phyloP scores from a whole-genome alignment of 2,329 filamentous ascomycete genomes.

The Cercospora sp. region DNA sequence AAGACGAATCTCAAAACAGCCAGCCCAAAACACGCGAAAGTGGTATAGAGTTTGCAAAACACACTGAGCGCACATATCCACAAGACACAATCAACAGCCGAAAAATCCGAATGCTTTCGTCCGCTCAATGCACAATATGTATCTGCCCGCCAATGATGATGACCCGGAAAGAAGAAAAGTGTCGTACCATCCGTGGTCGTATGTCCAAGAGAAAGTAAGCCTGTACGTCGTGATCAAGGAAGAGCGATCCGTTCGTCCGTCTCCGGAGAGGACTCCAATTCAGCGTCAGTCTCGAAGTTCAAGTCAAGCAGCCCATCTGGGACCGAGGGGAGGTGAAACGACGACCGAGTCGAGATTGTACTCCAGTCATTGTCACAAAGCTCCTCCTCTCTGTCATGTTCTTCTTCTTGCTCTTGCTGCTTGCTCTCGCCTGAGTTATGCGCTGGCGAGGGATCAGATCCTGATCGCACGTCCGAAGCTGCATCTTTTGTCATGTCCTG shows the following conservation, averaged over 20 bases:
- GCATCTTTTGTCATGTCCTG: neutral
- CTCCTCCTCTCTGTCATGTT: neutral
- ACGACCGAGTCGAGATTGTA: neutral
- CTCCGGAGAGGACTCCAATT: neutral
- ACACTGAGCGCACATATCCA: constrained; percentile 6
- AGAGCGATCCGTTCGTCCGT: neutral
- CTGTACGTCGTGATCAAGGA: neutral
- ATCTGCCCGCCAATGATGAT: constrained; percentile 2
- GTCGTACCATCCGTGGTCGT: neutral
- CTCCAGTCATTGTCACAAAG: neutral
- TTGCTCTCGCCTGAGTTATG: neutral
- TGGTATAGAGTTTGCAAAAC: constrained; percentile 16
- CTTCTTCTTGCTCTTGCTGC: neutral
- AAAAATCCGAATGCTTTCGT: constrained; percentile 4
- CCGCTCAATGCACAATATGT: constrained; percentile 14
- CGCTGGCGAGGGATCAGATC: neutral
- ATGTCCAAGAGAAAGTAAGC: neutral
- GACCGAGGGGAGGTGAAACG: constrained; percentile 2
- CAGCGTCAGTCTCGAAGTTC: neutral
- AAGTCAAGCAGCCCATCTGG: neutral
- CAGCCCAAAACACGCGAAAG: constrained; percentile 14
- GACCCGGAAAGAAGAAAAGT: neutral
- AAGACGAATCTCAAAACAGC: neutral
- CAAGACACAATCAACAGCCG: constrained; percentile 6
- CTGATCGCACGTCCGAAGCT: neutral